Evolutionary conservation across 2,329 filamentous ascomycete species (phyloP), one percentile per base, ranked within the genome.

Genomic region (Arthroderma sp.): DNA sequence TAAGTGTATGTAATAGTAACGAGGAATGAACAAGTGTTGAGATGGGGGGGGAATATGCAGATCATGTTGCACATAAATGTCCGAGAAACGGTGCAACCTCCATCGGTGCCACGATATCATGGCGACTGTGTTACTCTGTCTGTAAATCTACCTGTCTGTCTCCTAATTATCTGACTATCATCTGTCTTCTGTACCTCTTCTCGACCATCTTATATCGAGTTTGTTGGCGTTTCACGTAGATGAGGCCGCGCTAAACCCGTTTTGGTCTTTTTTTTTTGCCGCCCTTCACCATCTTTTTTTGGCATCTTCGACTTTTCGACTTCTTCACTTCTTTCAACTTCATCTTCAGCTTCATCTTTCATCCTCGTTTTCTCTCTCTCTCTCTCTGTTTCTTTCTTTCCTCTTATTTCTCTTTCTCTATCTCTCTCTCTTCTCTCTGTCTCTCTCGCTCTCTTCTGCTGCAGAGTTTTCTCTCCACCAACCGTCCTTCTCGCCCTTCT

Each of bases 361-460:
- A 29, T 27, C 27, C 44, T 45, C 43, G 40, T 31, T 56, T 30
- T 34, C 36, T 36, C 15, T 46, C 36, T 34, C 8, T 33, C 40
- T 44, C 32, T 42, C 10, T 43, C 42, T 36, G 40, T 34, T 40
- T 46, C 28, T 34, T 33, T 36, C 33, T 42, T 44, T 33, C 34
- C 38, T 39, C 32, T 30, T 46, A 39, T 33, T 44, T 41, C 29
- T 32, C 39, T 40, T 43, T 30, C 7, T 43, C 30, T 15, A 36
- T 36, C 38, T 39, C 34, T 32, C 38, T 40, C 39, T 28, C 28
- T 37, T 47, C 44, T 46, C 39, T 33, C 42, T 31, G 5, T 36
- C 38, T 40, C 7, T 28, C 31, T 37, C 32, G 29, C 32, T 36
- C 40, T 22, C 32, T 37, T 38, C 40, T 42, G 36, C 36, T 42